Evolutionary conservation across 352 stramenopile species (phyloP), one percentile per base, ranked within the genome.

Genomic region (Pythium dissimile): DNA sequence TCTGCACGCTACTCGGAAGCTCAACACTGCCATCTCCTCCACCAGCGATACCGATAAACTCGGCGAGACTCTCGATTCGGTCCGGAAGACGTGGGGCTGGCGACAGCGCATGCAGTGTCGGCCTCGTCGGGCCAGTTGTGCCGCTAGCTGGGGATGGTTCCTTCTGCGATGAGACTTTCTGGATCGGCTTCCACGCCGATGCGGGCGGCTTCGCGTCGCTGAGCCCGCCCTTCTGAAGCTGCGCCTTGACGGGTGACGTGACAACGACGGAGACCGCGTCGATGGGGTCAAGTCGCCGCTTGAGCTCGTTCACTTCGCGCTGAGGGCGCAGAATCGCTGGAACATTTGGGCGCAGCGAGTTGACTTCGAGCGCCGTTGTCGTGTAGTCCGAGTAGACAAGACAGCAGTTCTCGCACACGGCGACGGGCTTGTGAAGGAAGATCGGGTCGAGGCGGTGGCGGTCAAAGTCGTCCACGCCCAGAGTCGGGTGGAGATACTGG

Each of bases 381-480:
- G 70, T 70, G 59, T 89, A 94, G 65, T 98, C 86, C 9, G 92
- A 83, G 62, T 98, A 99, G 5, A 97, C 84, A 18, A 99, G 74
- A 48, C 86, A 99, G 66, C 94, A 99, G 28, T 64, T 68, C 54
- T 98, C 93, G 43, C 95, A 99, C 0, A 98, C 84, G 2, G 73
- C 67, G 5, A 92, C 86, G 3, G 78, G 87, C 68, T 98, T 98
- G 67, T 97, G 94, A 7, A 98, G 64, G 62, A 98, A 99, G 23
- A 98, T 86, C 15, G 94, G 91, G 54, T 99, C 95, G 50, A 77
- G 69, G 11, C 87, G 84, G 54, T 98, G 96, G 39, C 86, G 76
- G 26, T 75, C 63, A 69, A 98, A 98, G 27, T 95, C 90, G 20
- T 88, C 74, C 2, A 75, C 65, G 0, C 71, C 67, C 30, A 98